Evolutionary conservation across 768 basidiomycete species (phyloP), one percentile per base, ranked within the genome.

Genomic region (Royoungia palumana): DNA sequence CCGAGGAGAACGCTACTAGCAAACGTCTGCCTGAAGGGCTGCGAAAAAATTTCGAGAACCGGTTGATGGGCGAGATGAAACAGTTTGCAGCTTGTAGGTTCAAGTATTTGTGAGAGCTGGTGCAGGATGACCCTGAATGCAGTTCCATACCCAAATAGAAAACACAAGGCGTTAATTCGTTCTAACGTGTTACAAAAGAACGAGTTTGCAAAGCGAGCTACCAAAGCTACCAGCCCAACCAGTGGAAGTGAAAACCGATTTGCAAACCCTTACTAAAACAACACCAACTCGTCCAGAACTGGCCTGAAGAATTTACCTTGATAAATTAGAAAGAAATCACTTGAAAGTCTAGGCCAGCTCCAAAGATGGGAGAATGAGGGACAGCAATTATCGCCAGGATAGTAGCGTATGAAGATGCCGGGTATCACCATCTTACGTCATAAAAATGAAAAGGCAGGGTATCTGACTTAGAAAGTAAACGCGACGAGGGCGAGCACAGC

Each of bases 351-450:
- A 44, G 46, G 19, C 50, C 56, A 53, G 62, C 57, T 54, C 51
- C 55, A 14, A 40, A 25, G 14, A 27, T 11, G 16, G n/a, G 39
- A 25, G 30, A 34, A 41, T 5, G 46, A 20, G 13, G 32, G 9
- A 43, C 35, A 41, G 34, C 14, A 32, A 35, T 40, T 37, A 57
- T 70, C 61, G 27, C 66, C 55, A 58, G 66, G 63, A 62, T 47
- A 42, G 20, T 19, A 27, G 34, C 50, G 47, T 34, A 35, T 42
- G 27, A 44, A 46, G 44, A 66, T 44, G 56, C 73, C 35, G 57
- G 76, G 69, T 55, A 59, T 56, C 57, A 22, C 74, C 70, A 37
- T 58, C 51, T 21, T 47, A 60, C 49, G 79, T 65, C 69, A 72
- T 50, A 76, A 66, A 76, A 79, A 51, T 44, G 50, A 28, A 51